These are phyloP conservation scores for Trichoderma lentiforme DNA, from an alignment of 2,329 filamentous ascomycete genomes.

Conservation along the genomic window DNA sequence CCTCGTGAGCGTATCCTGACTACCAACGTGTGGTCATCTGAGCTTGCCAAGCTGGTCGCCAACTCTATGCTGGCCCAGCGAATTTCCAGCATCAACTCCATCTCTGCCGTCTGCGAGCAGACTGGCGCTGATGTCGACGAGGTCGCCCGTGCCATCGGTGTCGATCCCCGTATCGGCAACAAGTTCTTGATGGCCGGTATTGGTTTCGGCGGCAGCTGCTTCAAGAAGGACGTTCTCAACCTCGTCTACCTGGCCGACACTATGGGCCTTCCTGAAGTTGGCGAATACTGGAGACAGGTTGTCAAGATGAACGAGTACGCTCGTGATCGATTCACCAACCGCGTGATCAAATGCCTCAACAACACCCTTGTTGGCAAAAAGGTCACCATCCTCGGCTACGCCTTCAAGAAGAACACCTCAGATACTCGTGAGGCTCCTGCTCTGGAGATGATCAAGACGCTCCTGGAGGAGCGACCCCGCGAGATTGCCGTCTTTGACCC, in stretches of 20 bases:
- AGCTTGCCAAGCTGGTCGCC: slow-evolving; percentile 73
- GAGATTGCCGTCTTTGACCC: slow-evolving; percentile 70
- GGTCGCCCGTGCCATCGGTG: slow-evolving; percentile 63
- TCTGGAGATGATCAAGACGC: slow-evolving; percentile 62
- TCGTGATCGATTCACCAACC: slow-evolving; percentile 63
- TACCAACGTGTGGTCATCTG: slow-evolving; percentile 73
- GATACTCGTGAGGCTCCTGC: slow-evolving; percentile 71
- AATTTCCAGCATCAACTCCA: slow-evolving; percentile 76
- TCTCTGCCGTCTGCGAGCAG: slow-evolving; percentile 75
- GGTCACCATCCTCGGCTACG: slow-evolving; percentile 68
- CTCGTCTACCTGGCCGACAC: slow-evolving; percentile 71
- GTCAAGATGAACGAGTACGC: slow-evolving; percentile 76
- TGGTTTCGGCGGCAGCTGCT: slow-evolving; percentile 78
- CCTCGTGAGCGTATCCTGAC: slow-evolving; percentile 63
- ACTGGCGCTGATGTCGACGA: slow-evolving; percentile 74
- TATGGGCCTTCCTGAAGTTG: slow-evolving; percentile 66
- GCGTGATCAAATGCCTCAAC: slow-evolving; percentile 64
- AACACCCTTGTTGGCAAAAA: slow-evolving; percentile 69
- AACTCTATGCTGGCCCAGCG: slow-evolving; percentile 80
- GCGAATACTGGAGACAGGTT: slow-evolving; percentile 71
- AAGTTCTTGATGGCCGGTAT: slow-evolving; percentile 72
- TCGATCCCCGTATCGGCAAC: slow-evolving; percentile 68
- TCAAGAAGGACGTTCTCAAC: slow-evolving; percentile 75
- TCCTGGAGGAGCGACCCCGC: slow-evolving; percentile 61
- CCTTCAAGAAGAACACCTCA: slow-evolving; percentile 76